Evolutionary conservation across 768 basidiomycete species (phyloP).

Genomic region (Sporobolomyces phaffii): DNA sequence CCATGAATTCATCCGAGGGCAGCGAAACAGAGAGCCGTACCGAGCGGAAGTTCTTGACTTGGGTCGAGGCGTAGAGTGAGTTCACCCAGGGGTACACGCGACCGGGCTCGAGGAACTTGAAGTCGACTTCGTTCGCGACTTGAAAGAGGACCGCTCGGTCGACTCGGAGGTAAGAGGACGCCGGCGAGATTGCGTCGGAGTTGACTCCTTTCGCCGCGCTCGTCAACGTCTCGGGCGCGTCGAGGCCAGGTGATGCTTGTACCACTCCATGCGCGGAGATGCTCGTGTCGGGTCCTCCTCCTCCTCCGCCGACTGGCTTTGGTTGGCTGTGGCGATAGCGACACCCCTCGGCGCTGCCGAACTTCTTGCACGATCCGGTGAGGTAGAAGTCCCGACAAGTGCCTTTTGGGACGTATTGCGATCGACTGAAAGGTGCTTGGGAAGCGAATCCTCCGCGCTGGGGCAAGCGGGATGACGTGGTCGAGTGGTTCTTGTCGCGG

Average conservation of each 20-base stretch:
- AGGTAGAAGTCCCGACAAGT: not conserved
- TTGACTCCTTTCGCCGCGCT: not conserved
- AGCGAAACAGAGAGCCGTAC: not conserved
- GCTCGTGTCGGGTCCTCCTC: not conserved
- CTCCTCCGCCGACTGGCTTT: not conserved
- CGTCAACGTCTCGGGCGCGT: not conserved
- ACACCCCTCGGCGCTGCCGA: not conserved
- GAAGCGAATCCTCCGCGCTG: not conserved
- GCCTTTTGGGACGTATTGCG: not conserved
- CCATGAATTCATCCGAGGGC: not conserved
- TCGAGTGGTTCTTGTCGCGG: too few relatives aligned
- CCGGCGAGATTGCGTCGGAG: not conserved
- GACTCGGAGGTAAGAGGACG: not conserved
- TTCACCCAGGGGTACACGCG: not conserved
- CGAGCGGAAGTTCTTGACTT: not conserved
- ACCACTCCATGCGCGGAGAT: not conserved
- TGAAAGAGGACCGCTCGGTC: not conserved
- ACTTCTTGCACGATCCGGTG: not conserved
- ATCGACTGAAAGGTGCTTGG: too few relatives aligned
- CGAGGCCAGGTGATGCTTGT: not conserved
- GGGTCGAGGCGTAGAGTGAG: slow-evolving; percentile 2
- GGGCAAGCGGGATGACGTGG: not conserved
- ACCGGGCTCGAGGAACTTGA: not conserved
- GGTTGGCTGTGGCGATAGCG: not conserved
- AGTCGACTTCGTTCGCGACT: not conserved